Evolutionary conservation across 768 basidiomycete genomes (phyloP).

Genomic region (Cyathus striatus): DNA sequence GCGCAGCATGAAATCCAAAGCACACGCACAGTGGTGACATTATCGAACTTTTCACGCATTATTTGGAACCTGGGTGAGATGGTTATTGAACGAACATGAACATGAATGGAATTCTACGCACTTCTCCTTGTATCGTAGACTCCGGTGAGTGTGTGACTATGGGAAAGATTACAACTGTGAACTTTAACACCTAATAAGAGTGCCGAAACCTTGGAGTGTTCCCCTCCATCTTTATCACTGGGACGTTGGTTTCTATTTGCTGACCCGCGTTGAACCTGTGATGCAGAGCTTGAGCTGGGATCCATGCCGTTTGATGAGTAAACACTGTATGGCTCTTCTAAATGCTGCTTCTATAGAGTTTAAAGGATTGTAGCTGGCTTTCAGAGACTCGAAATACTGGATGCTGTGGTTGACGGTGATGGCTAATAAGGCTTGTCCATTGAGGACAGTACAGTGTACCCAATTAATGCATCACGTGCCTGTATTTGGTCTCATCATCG

Average conservation of each 20-base stretch:
- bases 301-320: too few relatives aligned
- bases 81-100: background rate
- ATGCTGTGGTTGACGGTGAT: too few relatives aligned
- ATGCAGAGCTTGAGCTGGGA: background rate
- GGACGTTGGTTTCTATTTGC: background rate
- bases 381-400: too few relatives aligned
- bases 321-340: too few relatives aligned
- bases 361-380: too few relatives aligned
- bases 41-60: conserved; percentile 41
- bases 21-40: conserved; percentile 31
- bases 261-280: background rate
- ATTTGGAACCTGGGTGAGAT: conserved; percentile 32
- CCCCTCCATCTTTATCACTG: background rate
- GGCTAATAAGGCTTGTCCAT: too few relatives aligned
- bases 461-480: too few relatives aligned
- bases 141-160: background rate
- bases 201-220: conserved; percentile 1
- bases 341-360: too few relatives aligned
- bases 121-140: conserved; percentile 5
- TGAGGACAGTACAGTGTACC: too few relatives aligned
- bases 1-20: background rate
- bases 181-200: background rate
- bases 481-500: too few relatives aligned
- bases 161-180: background rate
- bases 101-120: background rate